These are phyloP conservation scores for Capsicum pubescens DNA, from an alignment of 257 asterid genomes.

Conservation along the genomic window DNA sequence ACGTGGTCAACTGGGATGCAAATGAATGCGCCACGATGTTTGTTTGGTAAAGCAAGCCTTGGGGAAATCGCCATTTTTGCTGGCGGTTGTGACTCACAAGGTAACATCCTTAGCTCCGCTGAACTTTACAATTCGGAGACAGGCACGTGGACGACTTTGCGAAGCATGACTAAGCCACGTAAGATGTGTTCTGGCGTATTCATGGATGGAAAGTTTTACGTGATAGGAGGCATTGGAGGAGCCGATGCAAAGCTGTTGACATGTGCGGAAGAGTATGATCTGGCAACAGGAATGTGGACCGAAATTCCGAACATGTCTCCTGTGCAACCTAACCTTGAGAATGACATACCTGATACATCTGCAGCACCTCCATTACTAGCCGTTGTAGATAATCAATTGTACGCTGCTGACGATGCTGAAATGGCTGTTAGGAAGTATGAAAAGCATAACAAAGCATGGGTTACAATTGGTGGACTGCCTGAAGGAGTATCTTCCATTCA, in stretches of 20 bases:
- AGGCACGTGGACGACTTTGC: constrained; percentile 65
- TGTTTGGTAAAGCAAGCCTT: constrained; percentile 83
- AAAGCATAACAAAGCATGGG: constrained; percentile 54
- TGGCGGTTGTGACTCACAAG: constrained; percentile 78
- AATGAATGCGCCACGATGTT: constrained; percentile 83
- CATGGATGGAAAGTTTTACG: constrained; percentile 76
- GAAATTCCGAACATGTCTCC: constrained; percentile 92
- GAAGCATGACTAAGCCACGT: constrained; percentile 71
- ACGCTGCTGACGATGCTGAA: constrained; percentile 85
- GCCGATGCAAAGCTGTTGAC: constrained; percentile 50
- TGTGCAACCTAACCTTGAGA: constrained; percentile 57
- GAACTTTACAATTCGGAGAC: constrained; percentile 64
- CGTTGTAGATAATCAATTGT: constrained; percentile 73
- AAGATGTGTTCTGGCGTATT: constrained; percentile 91
- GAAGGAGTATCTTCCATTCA: constrained; percentile 75
- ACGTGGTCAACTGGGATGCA: constrained; percentile 83
- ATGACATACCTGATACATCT: constrained; percentile 62
- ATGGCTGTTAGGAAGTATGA: constrained; percentile 76
- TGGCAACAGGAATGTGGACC: constrained; percentile 62
- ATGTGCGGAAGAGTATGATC: constrained; percentile 56
- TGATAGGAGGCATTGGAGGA: constrained; percentile 75
- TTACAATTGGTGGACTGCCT: constrained; percentile 69
- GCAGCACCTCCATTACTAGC: constrained; percentile 92
- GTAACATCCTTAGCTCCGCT: constrained; percentile 56
- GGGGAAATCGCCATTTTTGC: constrained; percentile 88